A percentile compares a stretch with the other conserved stretches of the same genome.
Evolutionary conservation across 208 protist species (phyloP).

Genomic region (Acanthamoeba castellanii): DNA sequence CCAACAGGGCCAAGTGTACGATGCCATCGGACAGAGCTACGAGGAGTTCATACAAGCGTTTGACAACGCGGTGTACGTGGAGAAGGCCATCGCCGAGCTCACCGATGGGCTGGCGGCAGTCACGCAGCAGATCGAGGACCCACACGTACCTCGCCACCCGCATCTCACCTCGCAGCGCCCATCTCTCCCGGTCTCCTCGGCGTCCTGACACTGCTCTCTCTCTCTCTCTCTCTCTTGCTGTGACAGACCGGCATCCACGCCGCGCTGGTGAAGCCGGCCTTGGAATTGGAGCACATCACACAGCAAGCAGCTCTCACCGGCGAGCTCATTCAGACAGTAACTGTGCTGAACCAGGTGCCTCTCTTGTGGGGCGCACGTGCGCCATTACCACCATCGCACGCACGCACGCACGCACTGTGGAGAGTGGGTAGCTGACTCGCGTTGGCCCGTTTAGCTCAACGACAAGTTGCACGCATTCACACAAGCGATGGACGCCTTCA

Average conservation of each 20-base stretch:
- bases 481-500: not conserved
- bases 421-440: not conserved
- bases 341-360: constrained; percentile 2
- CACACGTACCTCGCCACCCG: not conserved
- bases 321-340: not conserved
- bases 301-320: constrained; percentile 20
- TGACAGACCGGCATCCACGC: not conserved
- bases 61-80: not conserved
- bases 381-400: too few relatives aligned
- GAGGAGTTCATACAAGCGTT: constrained; percentile 52
- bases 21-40: constrained; percentile 15
- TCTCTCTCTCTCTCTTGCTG: not conserved
- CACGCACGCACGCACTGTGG: too few relatives aligned
- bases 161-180: too few relatives aligned
- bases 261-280: not conserved
- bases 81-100: constrained; percentile 10
- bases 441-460: not conserved
- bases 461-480: not conserved
- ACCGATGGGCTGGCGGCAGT: not conserved
- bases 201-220: too few relatives aligned
- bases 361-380: too few relatives aligned
- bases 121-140: constrained; percentile 42
- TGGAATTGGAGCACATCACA: not conserved
- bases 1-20: constrained; percentile 36
- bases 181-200: too few relatives aligned